Evolutionary conservation across 768 basidiomycete species (phyloP).

Genomic region (Crucibulum laeve): DNA sequence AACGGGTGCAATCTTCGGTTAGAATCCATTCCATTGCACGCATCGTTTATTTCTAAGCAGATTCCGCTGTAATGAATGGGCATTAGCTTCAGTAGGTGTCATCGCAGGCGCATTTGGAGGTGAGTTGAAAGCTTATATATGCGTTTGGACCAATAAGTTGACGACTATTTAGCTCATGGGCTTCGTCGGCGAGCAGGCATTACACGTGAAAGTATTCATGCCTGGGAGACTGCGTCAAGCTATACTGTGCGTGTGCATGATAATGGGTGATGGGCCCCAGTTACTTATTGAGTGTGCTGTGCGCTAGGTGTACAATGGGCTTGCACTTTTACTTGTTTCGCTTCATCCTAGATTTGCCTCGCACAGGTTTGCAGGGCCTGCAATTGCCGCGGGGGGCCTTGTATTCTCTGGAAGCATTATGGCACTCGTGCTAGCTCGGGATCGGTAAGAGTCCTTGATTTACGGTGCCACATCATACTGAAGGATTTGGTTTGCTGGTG

Average conservation of each 20-base stretch:
- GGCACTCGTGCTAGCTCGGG: constrained; percentile 43
- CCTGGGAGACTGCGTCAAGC: constrained; percentile 59
- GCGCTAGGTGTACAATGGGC: constrained; percentile 68
- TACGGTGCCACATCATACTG: no score
- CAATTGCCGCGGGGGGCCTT: constrained; percentile 50
- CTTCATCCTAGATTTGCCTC: constrained; percentile 55
- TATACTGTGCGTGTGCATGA: constrained; percentile 49
- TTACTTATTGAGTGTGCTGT: not conserved
- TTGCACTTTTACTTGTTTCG: constrained; percentile 59
- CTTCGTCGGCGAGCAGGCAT: constrained; percentile 44
- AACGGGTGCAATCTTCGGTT: constrained; percentile 38
- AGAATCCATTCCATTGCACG: constrained; percentile 5
- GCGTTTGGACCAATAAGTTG: constrained; percentile 1
- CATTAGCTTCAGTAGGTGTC: constrained; percentile 45
- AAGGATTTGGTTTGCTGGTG: constrained; percentile 16
- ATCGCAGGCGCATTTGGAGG: constrained; percentile 63
- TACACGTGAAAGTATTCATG: constrained; percentile 46
- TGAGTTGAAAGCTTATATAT: no score
- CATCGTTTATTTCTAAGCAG: not conserved
- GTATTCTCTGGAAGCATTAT: constrained; percentile 67
- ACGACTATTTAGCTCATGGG: constrained; percentile 39
- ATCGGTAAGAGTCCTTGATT: constrained; percentile 31
- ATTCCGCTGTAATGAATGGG: constrained; percentile 15
- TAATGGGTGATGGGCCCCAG: not conserved
- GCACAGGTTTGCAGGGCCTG: constrained; percentile 65